A percentile compares a stretch with the other conserved stretches of the same genome.
These are phyloP conservation scores for Manihot esculenta DNA, from an alignment of 441 rosid species.

Conservation along the genomic window DNA sequence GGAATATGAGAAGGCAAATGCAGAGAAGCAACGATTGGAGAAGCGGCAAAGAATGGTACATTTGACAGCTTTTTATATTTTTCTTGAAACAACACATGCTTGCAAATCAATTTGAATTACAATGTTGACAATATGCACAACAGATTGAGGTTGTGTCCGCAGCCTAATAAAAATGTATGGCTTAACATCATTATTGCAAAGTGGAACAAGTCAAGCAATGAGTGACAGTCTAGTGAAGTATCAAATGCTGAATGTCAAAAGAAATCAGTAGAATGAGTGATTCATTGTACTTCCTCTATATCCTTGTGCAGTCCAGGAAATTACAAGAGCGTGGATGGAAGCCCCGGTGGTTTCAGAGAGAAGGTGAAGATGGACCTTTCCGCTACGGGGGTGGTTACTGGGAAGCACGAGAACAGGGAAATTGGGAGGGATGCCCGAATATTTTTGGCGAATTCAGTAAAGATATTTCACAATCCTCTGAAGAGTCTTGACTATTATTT, in stretches of 20 bases:
- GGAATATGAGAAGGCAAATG: conserved; percentile 89
- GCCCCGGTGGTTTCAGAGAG: conserved; percentile 81
- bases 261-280: neutral
- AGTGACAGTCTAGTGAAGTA: neutral
- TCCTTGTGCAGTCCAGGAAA: conserved; percentile 67
- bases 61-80: neutral
- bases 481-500: conserved; percentile 24
- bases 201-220: neutral
- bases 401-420: conserved; percentile 70
- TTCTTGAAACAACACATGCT: neutral
- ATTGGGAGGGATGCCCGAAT: conserved; percentile 79
- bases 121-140: neutral
- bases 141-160: neutral
- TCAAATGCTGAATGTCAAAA: neutral
- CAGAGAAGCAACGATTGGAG: conserved; percentile 85
- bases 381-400: conserved; percentile 76
- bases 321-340: conserved; percentile 94
- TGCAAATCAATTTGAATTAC: neutral
- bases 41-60: conserved; percentile 91
- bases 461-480: conserved; percentile 40
- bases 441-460: conserved; percentile 73
- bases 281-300: neutral
- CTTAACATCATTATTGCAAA: neutral
- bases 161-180: neutral
- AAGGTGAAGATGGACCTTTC: conserved; percentile 59